Conservation (phyloP, 1,139 yeast genomes). For the Yamadazyma diddensiae region DNA sequence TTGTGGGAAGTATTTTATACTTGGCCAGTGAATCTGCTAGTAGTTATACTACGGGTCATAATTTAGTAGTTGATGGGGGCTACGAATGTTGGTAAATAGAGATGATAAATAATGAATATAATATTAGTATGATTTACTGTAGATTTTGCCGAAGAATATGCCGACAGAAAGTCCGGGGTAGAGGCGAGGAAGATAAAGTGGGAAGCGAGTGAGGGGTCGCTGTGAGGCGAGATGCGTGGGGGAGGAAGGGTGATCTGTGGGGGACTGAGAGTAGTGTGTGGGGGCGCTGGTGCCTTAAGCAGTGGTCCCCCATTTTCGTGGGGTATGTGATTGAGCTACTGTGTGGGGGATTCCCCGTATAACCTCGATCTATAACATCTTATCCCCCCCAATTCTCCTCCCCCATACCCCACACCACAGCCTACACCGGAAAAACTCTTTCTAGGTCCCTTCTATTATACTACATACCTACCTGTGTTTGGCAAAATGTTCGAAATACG, state of each 20-base stretch:
- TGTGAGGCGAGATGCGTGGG: not conserved
- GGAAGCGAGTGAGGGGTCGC: not conserved
- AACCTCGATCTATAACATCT: no score
- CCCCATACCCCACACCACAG: not conserved
- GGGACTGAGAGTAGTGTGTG: no score
- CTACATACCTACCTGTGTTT: conserved; percentile 4
- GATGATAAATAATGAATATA: conserved; percentile 1
- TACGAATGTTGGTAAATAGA: conserved; percentile 36
- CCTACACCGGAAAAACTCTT: not conserved
- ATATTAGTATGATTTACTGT: no score
- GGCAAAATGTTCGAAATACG: conserved; percentile 8
- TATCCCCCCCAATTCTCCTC: not conserved
- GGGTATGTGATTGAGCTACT: no score
- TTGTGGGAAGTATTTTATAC: conserved; percentile 45
- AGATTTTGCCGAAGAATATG: not conserved
- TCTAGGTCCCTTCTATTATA: not conserved
- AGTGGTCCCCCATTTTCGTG: not conserved
- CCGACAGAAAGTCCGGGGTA: conserved; percentile 1
- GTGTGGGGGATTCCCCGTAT: not conserved
- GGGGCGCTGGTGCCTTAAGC: no score
- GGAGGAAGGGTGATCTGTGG: no score
- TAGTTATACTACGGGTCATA: conserved; percentile 49
- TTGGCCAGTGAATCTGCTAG: conserved; percentile 47
- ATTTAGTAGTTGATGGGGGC: conserved; percentile 51
- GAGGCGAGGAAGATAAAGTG: not conserved